Evolutionary conservation across 768 basidiomycete genomes (phyloP).

Genomic region (Dioszegia crocea): DNA sequence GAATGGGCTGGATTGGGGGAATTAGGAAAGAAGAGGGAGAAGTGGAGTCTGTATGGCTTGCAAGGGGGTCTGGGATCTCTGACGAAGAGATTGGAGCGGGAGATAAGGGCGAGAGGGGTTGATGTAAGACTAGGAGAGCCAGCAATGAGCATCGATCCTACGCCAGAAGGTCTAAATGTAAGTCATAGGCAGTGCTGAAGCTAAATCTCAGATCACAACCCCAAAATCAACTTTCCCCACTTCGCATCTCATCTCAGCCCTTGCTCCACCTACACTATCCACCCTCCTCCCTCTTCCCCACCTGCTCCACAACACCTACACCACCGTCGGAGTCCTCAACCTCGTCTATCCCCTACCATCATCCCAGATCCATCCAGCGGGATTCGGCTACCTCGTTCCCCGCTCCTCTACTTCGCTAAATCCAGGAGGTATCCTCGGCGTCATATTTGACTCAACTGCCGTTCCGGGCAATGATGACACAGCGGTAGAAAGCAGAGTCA

Average conservation of each 20-base stretch:
- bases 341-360: slow-evolving; percentile 65
- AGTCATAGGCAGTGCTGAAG: not conserved
- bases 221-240: slow-evolving; percentile 3
- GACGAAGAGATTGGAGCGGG: slow-evolving; percentile 56
- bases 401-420: slow-evolving; percentile 51
- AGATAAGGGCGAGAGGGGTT: slow-evolving; percentile 60
- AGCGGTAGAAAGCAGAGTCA: slow-evolving; percentile 50
- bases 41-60: slow-evolving; percentile 83
- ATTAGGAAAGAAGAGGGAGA: slow-evolving; percentile 63
- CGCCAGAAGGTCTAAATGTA: not conserved
- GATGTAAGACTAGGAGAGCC: slow-evolving; percentile 55
- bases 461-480: slow-evolving; percentile 61
- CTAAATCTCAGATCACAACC: slow-evolving; percentile 9
- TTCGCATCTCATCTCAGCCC: slow-evolving; percentile 67
- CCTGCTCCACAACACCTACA: slow-evolving; percentile 64
- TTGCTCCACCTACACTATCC: slow-evolving; percentile 61
- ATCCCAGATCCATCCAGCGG: slow-evolving; percentile 65
- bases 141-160: not conserved
- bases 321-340: slow-evolving; percentile 83
- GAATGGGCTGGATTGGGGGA: slow-evolving; percentile 64
- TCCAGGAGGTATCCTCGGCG: slow-evolving; percentile 59
- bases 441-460: slow-evolving; percentile 82
- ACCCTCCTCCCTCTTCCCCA: slow-evolving; percentile 59
- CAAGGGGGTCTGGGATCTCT: slow-evolving; percentile 69
- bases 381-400: slow-evolving; percentile 92